Conservation (phyloP, 768 basidiomycete species). For the Russula vinacea region DNA sequence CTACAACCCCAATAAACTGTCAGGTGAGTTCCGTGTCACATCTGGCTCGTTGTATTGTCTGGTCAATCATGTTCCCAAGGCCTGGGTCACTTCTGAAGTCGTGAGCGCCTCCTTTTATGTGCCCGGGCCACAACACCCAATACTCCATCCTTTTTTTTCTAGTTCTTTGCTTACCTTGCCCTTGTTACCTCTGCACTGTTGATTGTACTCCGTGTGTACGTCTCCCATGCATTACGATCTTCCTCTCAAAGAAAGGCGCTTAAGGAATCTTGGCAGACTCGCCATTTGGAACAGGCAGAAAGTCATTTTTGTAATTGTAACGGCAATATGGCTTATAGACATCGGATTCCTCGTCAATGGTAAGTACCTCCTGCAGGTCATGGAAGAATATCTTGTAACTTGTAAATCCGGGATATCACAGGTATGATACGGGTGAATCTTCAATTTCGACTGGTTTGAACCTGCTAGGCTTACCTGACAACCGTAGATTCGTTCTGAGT, state of each 20-base stretch:
- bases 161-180: not conserved
- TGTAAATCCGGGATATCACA: not conserved
- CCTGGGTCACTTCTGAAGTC: not conserved
- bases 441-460: not conserved
- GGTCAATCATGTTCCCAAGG: not conserved
- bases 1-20: constrained; percentile 10
- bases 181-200: constrained; percentile 1
- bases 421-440: not conserved
- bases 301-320: not conserved
- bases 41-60: not conserved
- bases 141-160: not conserved
- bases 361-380: not conserved
- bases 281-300: constrained; percentile 17
- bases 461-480: not conserved
- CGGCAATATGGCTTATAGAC: not conserved
- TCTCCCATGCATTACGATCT: not conserved
- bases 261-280: not conserved
- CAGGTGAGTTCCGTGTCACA: constrained; percentile 1
- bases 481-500: not conserved
- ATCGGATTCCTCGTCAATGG: constrained; percentile 11
- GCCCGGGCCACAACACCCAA: not conserved
- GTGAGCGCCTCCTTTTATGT: not conserved
- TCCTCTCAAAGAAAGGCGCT: not conserved
- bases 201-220: constrained; percentile 16
- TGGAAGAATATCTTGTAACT: not conserved